phyloP scores from a whole-genome alignment of 2,329 filamentous ascomycete species.

The Penicillium sp. region DNA sequence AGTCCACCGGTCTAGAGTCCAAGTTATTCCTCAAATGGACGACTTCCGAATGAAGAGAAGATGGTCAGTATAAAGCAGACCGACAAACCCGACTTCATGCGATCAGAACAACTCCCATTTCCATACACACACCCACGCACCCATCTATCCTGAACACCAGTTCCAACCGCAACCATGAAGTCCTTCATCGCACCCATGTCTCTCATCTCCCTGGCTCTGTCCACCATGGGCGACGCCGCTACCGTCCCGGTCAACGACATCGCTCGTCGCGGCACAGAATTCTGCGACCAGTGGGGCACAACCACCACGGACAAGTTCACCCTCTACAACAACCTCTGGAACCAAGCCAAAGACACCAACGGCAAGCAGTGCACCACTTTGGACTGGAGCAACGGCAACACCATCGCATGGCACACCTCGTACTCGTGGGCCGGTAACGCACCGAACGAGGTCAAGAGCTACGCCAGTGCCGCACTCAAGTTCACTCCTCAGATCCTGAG shows the following conservation, averaged over 20 bases:
- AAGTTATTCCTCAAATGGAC: not conserved
- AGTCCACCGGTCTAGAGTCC: not conserved
- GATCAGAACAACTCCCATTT: not conserved
- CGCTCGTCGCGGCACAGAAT: constrained; percentile 21
- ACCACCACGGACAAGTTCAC: constrained; percentile 45
- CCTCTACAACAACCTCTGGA: constrained; percentile 58
- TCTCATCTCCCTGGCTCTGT: constrained; percentile 23
- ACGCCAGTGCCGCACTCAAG: constrained; percentile 45
- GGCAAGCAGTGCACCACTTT: constrained; percentile 49
- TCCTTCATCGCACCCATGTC: constrained; percentile 21
- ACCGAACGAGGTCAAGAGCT: constrained; percentile 46
- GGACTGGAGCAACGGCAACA: constrained; percentile 36
- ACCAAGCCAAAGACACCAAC: constrained; percentile 34
- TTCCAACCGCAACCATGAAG: constrained; percentile 30
- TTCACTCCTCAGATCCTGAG: constrained; percentile 38
- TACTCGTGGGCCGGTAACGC: constrained; percentile 47
- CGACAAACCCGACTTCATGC: not conserved
- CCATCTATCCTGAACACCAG: not conserved
- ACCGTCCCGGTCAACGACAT: constrained; percentile 18
- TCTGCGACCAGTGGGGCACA: constrained; percentile 46
- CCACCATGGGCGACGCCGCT: constrained; percentile 27
- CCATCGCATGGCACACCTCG: constrained; percentile 46
- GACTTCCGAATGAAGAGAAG: not conserved
- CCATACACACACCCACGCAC: not conserved
- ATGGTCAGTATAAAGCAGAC: constrained; percentile 2